phyloP scores from a whole-genome alignment of 345 rosid genomes.

The Boechera retrofracta region DNA sequence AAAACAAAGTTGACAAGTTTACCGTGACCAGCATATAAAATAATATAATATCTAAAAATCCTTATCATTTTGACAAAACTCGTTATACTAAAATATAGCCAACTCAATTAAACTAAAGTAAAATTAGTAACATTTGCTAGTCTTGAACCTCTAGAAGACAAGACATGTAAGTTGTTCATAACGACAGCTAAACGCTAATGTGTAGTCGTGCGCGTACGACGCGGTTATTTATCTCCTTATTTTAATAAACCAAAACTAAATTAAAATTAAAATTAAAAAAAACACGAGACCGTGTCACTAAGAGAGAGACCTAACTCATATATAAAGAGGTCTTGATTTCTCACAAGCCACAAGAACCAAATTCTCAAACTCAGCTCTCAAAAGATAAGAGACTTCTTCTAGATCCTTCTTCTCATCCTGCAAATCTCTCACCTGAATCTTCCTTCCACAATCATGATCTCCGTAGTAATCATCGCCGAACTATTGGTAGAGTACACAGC shows the following conservation, averaged over 20 bases:
- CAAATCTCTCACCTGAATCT: neutral
- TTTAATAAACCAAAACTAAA: neutral
- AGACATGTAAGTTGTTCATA: neutral
- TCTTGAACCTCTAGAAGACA: slow-evolving; percentile 8
- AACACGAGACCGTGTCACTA: slow-evolving; percentile 6
- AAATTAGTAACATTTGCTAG: neutral
- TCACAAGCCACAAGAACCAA: slow-evolving; percentile 11
- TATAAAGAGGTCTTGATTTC: neutral
- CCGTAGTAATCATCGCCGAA: slow-evolving; percentile 55
- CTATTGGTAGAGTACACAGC: slow-evolving; percentile 59
- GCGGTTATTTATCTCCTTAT: neutral
- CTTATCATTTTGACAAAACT: neutral
- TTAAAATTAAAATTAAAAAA: neutral
- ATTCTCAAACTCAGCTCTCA: neutral
- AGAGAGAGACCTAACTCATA: neutral
- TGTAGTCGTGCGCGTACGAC: slow-evolving; percentile 24
- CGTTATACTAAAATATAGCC: neutral
- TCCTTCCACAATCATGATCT: slow-evolving; percentile 49
- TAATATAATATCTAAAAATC: neutral
- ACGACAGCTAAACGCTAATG: neutral
- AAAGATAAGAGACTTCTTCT: slow-evolving; percentile 6
- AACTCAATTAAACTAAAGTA: neutral
- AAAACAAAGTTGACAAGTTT: neutral
- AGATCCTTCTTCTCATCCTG: slow-evolving; percentile 1
- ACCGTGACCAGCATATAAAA: neutral